phyloP scores from a whole-genome alignment of 202 grass and related monocot genomes.

The Schoenoplectus triqueter region DNA sequence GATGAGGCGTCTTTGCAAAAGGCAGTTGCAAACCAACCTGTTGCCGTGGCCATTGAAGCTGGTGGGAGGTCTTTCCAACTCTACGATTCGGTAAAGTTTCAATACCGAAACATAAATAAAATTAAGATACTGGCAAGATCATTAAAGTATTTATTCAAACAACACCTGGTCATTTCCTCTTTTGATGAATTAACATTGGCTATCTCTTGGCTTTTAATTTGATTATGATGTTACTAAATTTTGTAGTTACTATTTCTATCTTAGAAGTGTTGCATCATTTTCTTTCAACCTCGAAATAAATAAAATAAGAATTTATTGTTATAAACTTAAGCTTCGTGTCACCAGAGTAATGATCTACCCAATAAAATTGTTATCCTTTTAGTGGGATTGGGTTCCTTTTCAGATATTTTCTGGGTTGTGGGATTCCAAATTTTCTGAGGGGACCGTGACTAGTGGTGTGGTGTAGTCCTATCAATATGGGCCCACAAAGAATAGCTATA shows the following conservation, averaged over 20 bases:
- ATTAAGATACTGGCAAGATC: not conserved
- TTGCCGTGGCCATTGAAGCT: slow-evolving; percentile 75
- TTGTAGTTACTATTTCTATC: not conserved
- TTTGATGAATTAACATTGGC: not conserved
- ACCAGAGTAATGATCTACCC: not conserved
- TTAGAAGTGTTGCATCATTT: not conserved
- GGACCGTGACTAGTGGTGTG: slow-evolving; percentile 30
- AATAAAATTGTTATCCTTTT: slow-evolving; percentile 6
- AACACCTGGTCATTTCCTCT: not conserved
- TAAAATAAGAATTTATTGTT: not conserved
- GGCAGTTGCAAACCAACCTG: slow-evolving; percentile 72
- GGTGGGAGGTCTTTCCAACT: slow-evolving; percentile 65
- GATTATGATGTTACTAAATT: not conserved
- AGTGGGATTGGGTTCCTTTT: slow-evolving; percentile 13
- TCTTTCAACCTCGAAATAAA: not conserved
- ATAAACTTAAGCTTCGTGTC: not conserved
- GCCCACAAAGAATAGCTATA: slow-evolving; percentile 13
- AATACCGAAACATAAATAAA: not conserved
- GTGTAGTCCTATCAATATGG: slow-evolving; percentile 22
- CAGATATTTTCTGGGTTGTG: slow-evolving; percentile 28
- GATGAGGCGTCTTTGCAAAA: slow-evolving; percentile 64
- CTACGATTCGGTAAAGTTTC: slow-evolving; percentile 61
- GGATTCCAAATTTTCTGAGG: slow-evolving; percentile 36
- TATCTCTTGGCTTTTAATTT: not conserved
- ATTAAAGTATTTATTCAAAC: not conserved